These are phyloP conservation scores for Gossypium anomalum DNA, from an alignment of 345 rosid species.

Conservation along the genomic window DNA sequence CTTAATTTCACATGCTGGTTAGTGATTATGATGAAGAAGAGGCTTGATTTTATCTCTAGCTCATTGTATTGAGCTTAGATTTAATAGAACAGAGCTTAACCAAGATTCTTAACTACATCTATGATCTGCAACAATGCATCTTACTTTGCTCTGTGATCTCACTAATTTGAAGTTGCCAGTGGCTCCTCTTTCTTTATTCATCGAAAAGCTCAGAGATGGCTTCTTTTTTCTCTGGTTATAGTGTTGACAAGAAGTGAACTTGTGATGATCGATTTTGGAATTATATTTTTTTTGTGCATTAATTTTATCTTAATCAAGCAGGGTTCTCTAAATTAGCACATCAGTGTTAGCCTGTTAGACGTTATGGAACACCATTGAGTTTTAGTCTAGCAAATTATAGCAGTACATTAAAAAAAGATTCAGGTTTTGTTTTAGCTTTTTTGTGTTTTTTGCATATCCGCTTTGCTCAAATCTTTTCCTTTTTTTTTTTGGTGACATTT, in stretches of 20 bases:
- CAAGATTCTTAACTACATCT: not conserved
- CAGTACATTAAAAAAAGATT: not conserved
- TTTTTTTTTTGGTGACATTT: no score
- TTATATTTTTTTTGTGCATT: not conserved
- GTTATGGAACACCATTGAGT: no score
- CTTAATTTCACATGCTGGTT: not conserved
- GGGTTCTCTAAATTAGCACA: not conserved
- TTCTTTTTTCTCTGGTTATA: not conserved
- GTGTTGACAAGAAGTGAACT: not conserved
- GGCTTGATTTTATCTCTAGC: not conserved
- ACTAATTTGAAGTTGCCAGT: not conserved
- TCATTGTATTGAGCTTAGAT: not conserved
- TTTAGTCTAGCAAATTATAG: no score
- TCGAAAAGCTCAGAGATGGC: no score
- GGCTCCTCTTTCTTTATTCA: not conserved
- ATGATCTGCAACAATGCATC: not conserved
- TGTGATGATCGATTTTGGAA: not conserved
- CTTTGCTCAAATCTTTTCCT: not conserved
- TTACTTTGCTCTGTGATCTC: not conserved
- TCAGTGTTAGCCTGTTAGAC: no score
- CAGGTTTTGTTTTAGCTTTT: not conserved
- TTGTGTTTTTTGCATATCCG: not conserved
- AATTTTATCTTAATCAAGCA: not conserved
- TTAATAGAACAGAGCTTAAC: not conserved
- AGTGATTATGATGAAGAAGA: not conserved